Evolutionary conservation across 2,329 filamentous ascomycete genomes (phyloP).

Genomic region (Xylaria sp.): DNA sequence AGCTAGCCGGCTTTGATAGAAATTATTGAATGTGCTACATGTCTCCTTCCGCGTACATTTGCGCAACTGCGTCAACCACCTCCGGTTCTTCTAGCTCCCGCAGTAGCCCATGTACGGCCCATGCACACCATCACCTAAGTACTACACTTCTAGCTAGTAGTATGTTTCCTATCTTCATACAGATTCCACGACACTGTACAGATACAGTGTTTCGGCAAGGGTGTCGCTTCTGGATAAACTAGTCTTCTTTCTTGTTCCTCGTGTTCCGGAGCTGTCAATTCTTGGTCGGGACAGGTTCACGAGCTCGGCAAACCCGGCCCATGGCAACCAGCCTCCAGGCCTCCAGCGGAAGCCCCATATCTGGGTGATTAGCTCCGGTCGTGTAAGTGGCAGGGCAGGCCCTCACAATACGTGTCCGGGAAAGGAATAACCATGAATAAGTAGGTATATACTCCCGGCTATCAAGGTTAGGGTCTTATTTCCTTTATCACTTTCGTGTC

Average conservation of each 20-base stretch:
- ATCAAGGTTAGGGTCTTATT: not conserved
- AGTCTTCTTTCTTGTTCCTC: constrained; percentile 13
- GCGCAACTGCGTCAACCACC: too few species aligned
- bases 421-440: not conserved
- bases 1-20: not conserved
- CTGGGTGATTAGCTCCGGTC: not conserved
- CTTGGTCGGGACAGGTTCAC: not conserved
- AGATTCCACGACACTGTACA: not conserved
- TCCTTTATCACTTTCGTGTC: too few species aligned
- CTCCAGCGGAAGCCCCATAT: constrained; percentile 16
- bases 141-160: not conserved
- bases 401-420: not conserved
- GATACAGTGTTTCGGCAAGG: not conserved
- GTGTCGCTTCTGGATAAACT: not conserved
- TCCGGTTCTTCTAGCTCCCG: too few species aligned
- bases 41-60: too few species aligned
- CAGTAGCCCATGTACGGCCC: not conserved
- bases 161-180: not conserved
- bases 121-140: not conserved
- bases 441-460: not conserved
- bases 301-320: constrained; percentile 21
- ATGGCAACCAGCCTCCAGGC: constrained; percentile 17
- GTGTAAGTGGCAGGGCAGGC: constrained; percentile 2
- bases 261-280: constrained; percentile 21
- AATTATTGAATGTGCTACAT: not conserved